Evolutionary conservation across 371 early-diverging fungal genomes (phyloP).

Genomic region (Mucor indicus): DNA sequence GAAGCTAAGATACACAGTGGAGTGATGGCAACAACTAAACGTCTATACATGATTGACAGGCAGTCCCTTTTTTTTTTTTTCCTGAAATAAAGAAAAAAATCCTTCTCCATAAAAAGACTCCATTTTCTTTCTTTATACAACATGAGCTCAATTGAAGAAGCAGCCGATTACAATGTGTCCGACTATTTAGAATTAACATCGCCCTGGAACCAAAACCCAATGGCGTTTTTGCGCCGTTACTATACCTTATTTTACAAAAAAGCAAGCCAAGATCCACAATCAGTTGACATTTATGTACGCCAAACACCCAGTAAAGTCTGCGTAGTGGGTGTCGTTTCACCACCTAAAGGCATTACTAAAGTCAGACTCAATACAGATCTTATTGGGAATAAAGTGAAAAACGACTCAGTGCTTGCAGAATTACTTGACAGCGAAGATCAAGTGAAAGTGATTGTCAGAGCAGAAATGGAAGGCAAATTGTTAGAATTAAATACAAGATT

Average conservation of each 20-base stretch:
- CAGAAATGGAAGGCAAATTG: conserved; percentile 41
- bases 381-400: conserved; percentile 26
- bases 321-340: conserved; percentile 30
- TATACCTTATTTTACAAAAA: conserved; percentile 37
- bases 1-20: too few relatives aligned
- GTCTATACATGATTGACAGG: too few relatives aligned
- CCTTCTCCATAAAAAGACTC: too few relatives aligned
- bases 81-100: too few relatives aligned
- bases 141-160: too few relatives aligned
- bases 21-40: too few relatives aligned
- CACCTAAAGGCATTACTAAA: conserved; percentile 11
- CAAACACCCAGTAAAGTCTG: conserved; percentile 54
- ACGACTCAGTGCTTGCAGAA: conserved; percentile 24
- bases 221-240: conserved; percentile 34
- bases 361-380: conserved; percentile 6
- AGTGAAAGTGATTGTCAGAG: conserved; percentile 20
- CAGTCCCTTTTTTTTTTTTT: too few relatives aligned
- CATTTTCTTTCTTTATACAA: too few relatives aligned
- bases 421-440: conserved; percentile 12
- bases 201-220: conserved; percentile 29
- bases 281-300: conserved; percentile 31
- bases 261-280: conserved; percentile 2
- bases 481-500: conserved; percentile 39
- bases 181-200: conserved; percentile 15
- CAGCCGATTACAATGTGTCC: conserved; percentile 30